These are phyloP conservation scores for Backusella circina DNA, from an alignment of 192 early-diverging fungal genomes.

Conservation along the genomic window DNA sequence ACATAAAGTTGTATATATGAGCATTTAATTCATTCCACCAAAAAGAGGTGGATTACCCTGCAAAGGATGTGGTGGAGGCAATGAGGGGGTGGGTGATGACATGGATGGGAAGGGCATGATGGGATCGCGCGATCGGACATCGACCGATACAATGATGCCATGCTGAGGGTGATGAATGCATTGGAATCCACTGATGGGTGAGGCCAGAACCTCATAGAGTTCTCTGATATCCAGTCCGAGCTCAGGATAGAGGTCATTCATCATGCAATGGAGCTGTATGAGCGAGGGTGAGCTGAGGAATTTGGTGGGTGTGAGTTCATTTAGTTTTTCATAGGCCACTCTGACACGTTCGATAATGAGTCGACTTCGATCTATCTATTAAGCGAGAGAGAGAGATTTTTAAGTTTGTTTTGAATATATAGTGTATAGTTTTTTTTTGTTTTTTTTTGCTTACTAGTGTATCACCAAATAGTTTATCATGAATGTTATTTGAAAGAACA, in stretches of 20 bases:
- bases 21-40: not conserved
- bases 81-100: not conserved
- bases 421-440: not conserved
- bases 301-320: constrained; percentile 18
- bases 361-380: constrained; percentile 4
- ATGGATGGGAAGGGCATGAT: not conserved
- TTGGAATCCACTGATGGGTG: constrained; percentile 16
- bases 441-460: constrained; percentile 9
- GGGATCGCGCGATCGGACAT: not conserved
- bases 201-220: constrained; percentile 17
- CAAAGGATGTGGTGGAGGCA: not conserved
- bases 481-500: constrained; percentile 15
- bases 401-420: no score
- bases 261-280: constrained; percentile 27
- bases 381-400: not conserved
- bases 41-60: not conserved
- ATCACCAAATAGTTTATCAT: constrained; percentile 30
- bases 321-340: constrained; percentile 19
- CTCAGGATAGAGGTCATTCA: constrained; percentile 29
- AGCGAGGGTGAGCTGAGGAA: constrained; percentile 2
- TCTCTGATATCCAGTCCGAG: constrained; percentile 23
- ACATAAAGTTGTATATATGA: not conserved
- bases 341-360: constrained; percentile 16
- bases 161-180: constrained; percentile 32
- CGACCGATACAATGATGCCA: constrained; percentile 1